Evolutionary conservation across 1,139 yeast species (phyloP).

Genomic region (Ogataea hybrid): DNA sequence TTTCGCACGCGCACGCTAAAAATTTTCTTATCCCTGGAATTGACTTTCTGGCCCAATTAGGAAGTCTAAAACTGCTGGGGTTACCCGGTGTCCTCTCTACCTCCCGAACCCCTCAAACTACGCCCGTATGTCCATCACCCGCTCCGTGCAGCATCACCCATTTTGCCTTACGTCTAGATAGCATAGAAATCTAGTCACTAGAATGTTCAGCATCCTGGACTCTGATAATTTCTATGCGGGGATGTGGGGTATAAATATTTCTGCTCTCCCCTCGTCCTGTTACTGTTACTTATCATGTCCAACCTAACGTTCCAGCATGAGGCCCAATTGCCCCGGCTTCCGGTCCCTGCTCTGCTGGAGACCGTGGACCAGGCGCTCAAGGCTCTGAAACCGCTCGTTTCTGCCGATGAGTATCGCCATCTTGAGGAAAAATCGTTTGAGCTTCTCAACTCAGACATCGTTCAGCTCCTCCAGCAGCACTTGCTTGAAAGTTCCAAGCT

Average conservation of each 20-base stretch:
- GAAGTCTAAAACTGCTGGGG: constrained; percentile 21
- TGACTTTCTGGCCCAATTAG: constrained; percentile 28
- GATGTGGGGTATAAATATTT: constrained; percentile 10
- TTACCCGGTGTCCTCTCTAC: constrained; percentile 25
- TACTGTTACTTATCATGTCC: constrained; percentile 1
- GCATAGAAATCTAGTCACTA: neutral
- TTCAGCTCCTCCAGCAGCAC: constrained; percentile 53
- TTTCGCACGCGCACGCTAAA: constrained; percentile 13
- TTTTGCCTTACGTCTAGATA: too few species aligned
- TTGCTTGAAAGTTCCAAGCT: constrained; percentile 40
- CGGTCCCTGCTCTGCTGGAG: constrained; percentile 48
- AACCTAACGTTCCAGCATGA: constrained; percentile 32
- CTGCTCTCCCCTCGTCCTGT: constrained; percentile 2
- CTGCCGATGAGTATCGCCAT: constrained; percentile 42
- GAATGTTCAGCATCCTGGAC: too few species aligned
- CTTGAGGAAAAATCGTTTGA: constrained; percentile 42
- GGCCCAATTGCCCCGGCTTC: constrained; percentile 43
- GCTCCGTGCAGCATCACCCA: constrained; percentile 2
- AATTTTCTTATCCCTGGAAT: constrained; percentile 17
- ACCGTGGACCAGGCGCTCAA: constrained; percentile 47
- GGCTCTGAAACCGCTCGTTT: constrained; percentile 50
- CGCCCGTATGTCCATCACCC: constrained; percentile 5
- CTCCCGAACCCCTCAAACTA: neutral
- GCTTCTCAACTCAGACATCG: constrained; percentile 42
- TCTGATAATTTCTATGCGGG: constrained; percentile 3